Evolutionary conservation across 352 stramenopile species (phyloP).

Genomic region (Globisporangium middletonii): DNA sequence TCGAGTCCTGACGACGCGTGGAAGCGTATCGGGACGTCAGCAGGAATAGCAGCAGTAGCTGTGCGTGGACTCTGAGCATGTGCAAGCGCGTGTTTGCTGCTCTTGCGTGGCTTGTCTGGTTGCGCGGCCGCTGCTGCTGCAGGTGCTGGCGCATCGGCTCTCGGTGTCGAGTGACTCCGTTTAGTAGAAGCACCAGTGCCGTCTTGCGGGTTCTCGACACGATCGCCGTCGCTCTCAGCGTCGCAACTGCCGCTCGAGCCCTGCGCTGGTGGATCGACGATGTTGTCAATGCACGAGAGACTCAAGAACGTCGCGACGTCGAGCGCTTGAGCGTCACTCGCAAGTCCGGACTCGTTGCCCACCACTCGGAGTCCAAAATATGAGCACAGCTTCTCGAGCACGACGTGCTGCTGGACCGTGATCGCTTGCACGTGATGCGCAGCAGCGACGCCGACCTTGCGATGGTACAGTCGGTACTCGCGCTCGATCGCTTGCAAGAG

Average conservation of each 20-base stretch:
- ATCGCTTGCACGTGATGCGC: conserved; percentile 48
- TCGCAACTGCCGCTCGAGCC: neutral
- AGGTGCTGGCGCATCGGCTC: neutral
- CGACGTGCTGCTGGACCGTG: conserved; percentile 34
- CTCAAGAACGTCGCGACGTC: conserved; percentile 53
- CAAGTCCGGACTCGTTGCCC: neutral
- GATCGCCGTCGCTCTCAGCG: neutral
- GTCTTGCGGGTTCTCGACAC: conserved; percentile 8
- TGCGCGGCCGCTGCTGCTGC: neutral
- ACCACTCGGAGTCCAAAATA: conserved; percentile 33
- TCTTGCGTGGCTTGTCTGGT: conserved; percentile 2
- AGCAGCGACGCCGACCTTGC: conserved; percentile 31
- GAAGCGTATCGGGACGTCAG: neutral
- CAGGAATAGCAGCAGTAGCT: neutral
- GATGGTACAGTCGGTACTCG: conserved; percentile 74
- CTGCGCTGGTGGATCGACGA: conserved; percentile 7
- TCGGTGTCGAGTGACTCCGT: neutral
- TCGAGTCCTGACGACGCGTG: conserved; percentile 4
- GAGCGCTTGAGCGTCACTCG: conserved; percentile 7
- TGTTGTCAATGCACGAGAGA: conserved; percentile 35
- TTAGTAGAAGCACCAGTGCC: neutral
- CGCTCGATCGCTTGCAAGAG: conserved; percentile 67
- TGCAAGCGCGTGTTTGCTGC: neutral
- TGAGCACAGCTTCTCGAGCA: conserved; percentile 35
- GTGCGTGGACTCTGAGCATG: neutral